Base-by-base conservation (phyloP, 2,329 filamentous ascomycete species). In the Pseudocercospora crystallina region DNA sequence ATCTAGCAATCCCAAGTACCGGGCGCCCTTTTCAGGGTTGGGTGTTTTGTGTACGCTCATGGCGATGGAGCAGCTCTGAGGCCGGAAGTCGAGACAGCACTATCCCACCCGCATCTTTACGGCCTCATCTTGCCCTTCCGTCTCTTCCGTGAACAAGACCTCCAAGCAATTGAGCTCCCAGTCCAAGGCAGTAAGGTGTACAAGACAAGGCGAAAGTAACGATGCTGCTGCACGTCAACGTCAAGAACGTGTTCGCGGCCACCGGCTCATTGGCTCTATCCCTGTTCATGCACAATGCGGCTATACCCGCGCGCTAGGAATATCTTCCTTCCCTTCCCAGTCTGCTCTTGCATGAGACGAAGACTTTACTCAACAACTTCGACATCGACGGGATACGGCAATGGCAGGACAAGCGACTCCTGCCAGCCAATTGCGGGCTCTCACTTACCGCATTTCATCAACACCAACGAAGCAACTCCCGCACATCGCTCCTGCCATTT, bases 1-100 rank as follows among this genome's bases (percentile, higher is more conserved):
- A 70, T 97, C 89, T 66, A 99, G 82, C 71, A 84, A 83, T 68
- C 82, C 80, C 61, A 96, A 80, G 72, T 97, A 97, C 68, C 85
- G 83, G 61, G 80, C 80, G 56, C 85, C 91, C 76, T 99, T 99
- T 37, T 65, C 65, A 17, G 62, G 29, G 50, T 62, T 65, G 43
- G 57, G 47, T 20, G 53, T 47, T 15, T 48, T 54, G 51, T 53
- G 54, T 41, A 60, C 49, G 54, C 61, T 64, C 65, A 65, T 67
- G 11, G 49, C 46, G 54, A 26, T 47, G 48, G 43, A 30, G 42
- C 45, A 53, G 32, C 44, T 15, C 30, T 34, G 43, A 15, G 33
- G 39, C 37, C 48, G 43, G 30, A 49, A 29, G 34, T 35, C 39
- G 37, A 34, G 43, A 41, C 47, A 40, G 30, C 49, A 47, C 58